Evolutionary conservation across 2,329 filamentous ascomycete genomes (phyloP).

Genomic region (Trichoderma koningii): DNA sequence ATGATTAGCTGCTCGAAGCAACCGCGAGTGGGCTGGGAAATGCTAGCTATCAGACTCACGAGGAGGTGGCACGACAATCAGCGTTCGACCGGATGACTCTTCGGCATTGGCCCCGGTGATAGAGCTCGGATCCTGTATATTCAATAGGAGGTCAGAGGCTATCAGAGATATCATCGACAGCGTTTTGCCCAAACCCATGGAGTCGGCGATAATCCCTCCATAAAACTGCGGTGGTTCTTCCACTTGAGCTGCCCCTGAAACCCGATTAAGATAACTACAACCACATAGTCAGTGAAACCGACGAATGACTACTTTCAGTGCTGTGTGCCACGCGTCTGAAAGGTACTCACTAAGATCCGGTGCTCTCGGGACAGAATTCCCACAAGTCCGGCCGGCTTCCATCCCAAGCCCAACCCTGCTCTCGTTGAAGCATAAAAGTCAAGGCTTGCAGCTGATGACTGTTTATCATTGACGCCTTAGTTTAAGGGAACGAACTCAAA

Average conservation of each 20-base stretch:
- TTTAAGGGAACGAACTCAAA: neutral
- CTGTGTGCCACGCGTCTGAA: too few relatives aligned
- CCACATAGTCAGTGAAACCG: neutral
- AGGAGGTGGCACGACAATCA: constrained; percentile 16
- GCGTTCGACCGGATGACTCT: neutral
- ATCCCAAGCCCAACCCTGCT: constrained; percentile 42
- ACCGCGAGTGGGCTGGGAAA: too few relatives aligned
- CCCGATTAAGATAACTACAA: constrained; percentile 40
- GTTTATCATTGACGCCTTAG: neutral
- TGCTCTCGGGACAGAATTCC: constrained; percentile 33
- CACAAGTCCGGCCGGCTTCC: constrained; percentile 39
- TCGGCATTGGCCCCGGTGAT: neutral
- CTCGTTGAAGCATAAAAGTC: constrained; percentile 45
- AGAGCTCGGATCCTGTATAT: neutral
- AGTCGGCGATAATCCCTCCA: constrained; percentile 50
- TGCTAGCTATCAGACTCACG: neutral
- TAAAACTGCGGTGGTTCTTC: constrained; percentile 42
- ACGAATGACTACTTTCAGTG: neutral
- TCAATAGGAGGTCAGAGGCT: constrained; percentile 33
- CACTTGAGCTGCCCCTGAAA: constrained; percentile 35
- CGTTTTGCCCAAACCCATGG: constrained; percentile 52
- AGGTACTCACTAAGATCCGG: constrained; percentile 15
- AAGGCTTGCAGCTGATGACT: constrained; percentile 50
- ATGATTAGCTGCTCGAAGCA: neutral
- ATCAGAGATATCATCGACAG: constrained; percentile 47